Evolutionary conservation across 306 rosid genomes (phyloP).

Genomic region (Ammopiptanthus mongolicus): DNA sequence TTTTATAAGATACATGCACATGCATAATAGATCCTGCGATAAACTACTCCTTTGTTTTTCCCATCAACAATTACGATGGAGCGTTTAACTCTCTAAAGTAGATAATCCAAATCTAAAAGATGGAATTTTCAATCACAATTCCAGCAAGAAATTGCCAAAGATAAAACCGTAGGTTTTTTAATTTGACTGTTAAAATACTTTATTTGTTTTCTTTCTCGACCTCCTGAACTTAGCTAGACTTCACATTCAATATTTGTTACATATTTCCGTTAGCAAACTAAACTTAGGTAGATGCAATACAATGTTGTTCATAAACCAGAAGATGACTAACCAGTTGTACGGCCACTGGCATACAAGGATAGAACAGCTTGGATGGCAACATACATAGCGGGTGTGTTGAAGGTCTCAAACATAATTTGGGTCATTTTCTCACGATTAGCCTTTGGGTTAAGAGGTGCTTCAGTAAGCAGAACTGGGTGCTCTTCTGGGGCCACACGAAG

Average conservation of each 20-base stretch:
- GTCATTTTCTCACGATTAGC: constrained; percentile 97
- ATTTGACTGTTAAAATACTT: neutral
- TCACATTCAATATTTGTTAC: neutral
- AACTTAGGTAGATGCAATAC: neutral
- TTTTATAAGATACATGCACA: too few relatives aligned
- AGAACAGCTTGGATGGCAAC: constrained; percentile 89
- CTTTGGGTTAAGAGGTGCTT: constrained; percentile 93
- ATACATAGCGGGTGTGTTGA: constrained; percentile 92
- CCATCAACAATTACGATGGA: too few relatives aligned
- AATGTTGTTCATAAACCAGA: neutral
- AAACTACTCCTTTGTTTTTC: too few relatives aligned
- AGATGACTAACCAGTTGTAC: constrained; percentile 73
- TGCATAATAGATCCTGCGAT: too few relatives aligned
- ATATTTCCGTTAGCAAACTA: neutral
- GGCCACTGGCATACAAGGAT: constrained; percentile 88
- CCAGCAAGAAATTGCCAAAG: neutral
- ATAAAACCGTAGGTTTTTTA: neutral
- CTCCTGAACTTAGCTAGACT: neutral
- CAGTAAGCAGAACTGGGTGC: constrained; percentile 90
- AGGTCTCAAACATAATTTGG: constrained; percentile 91
- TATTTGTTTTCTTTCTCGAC: neutral
- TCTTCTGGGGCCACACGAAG: constrained; percentile 93
- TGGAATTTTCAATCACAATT: neutral
- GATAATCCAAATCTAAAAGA: neutral
- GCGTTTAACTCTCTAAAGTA: neutral